phyloP scores from a whole-genome alignment of 805 yeast species.

The Ascoidea tarda region DNA sequence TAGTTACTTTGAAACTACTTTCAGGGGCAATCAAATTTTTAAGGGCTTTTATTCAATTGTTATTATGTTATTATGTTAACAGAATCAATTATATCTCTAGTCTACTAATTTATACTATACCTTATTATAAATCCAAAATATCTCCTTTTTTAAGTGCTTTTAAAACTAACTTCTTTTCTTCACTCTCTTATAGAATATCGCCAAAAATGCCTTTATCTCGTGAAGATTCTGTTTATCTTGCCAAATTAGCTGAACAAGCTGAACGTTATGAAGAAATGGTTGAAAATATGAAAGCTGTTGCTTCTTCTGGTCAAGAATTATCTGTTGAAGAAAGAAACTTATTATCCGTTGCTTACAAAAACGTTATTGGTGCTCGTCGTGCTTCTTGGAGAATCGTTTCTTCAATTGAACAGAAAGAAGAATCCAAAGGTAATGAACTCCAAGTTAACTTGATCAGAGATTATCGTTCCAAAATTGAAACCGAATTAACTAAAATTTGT shows the following conservation, averaged over 20 bases:
- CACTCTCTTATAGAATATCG: not conserved
- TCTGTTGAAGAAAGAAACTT: conserved; percentile 97
- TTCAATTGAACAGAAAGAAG: conserved; percentile 96
- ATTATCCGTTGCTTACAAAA: conserved; percentile 94
- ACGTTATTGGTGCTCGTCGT: conserved; percentile 97
- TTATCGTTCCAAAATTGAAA: conserved; percentile 89
- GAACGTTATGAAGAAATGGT: conserved; percentile 99
- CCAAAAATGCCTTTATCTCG: conserved; percentile 63
- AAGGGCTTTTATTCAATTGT: too few relatives aligned
- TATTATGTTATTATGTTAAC: too few relatives aligned
- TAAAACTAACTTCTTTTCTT: too few relatives aligned
- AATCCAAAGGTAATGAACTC: conserved; percentile 83
- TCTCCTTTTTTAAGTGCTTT: too few relatives aligned
- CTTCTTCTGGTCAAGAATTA: conserved; percentile 88
- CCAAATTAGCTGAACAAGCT: conserved; percentile 98
- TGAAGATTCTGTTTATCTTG: conserved; percentile 96
- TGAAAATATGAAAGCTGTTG: conserved; percentile 95
- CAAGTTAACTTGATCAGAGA: conserved; percentile 86
- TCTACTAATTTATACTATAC: too few relatives aligned
- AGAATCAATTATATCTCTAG: too few relatives aligned
- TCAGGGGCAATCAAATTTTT: too few relatives aligned
- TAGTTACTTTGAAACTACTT: too few relatives aligned
- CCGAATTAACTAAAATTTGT: conserved; percentile 84
- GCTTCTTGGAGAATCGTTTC: conserved; percentile 99
- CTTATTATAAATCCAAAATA: too few relatives aligned